Evolutionary conservation across 2,329 filamentous ascomycete species (phyloP).

Genomic region (Sclerotinia glacialis): DNA sequence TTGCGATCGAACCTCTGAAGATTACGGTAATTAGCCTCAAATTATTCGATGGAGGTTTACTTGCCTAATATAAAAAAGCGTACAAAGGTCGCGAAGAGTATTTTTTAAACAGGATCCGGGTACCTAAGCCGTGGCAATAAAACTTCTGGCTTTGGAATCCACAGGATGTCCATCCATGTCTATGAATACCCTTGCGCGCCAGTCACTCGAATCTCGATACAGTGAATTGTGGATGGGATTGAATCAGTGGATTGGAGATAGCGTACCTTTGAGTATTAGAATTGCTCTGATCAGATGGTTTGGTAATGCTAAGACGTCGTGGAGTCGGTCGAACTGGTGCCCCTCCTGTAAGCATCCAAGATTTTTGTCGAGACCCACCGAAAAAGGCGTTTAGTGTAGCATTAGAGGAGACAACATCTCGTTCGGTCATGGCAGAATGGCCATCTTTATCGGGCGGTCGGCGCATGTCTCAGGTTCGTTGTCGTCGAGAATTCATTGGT

Average conservation of each 20-base stretch:
- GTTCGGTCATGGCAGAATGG: constrained; percentile 31
- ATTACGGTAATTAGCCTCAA: constrained; percentile 14
- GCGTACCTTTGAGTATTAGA: constrained; percentile 28
- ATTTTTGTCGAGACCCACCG: constrained; percentile 37
- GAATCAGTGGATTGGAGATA: background rate
- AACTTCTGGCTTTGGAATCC: background rate
- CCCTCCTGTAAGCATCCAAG: constrained; percentile 39
- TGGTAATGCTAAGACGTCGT: constrained; percentile 30
- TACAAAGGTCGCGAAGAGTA: background rate
- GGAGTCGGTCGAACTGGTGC: constrained; percentile 37
- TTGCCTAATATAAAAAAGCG: background rate
- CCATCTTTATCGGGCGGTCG: constrained; percentile 38
- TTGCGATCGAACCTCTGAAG: constrained; percentile 2
- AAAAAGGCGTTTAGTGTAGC: constrained; percentile 39
- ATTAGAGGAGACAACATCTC: constrained; percentile 39
- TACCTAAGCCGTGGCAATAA: background rate
- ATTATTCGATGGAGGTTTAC: background rate
- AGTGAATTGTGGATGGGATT: background rate
- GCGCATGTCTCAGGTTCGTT: constrained; percentile 34
- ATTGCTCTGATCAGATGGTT: constrained; percentile 23
- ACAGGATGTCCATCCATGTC: background rate
- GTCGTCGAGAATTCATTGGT: constrained; percentile 26
- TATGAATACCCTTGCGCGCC: background rate
- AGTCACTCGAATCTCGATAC: background rate
- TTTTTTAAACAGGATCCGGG: background rate